A percentile compares a stretch with the other conserved stretches of the same genome.
These are phyloP conservation scores for Phanerochaete sordida DNA, from an alignment of 768 basidiomycete genomes.

Conservation along the genomic window DNA sequence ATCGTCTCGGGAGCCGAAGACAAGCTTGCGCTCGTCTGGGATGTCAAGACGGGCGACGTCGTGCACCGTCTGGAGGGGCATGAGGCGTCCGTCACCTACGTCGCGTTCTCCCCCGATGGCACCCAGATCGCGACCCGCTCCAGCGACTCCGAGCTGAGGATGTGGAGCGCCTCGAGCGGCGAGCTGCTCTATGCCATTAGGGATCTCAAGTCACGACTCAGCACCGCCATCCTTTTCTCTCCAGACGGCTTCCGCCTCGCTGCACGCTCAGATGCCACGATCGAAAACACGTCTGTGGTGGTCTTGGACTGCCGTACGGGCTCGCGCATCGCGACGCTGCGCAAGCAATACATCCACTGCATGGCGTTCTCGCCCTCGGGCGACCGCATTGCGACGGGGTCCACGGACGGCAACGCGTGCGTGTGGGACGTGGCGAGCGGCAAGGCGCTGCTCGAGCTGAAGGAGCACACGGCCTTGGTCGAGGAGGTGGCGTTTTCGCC, in stretches of 20 bases:
- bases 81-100: constrained; percentile 8
- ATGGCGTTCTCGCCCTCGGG: constrained; percentile 19
- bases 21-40: constrained; percentile 16
- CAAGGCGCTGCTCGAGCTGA: constrained; percentile 1
- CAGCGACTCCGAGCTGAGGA: constrained; percentile 16
- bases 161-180: constrained; percentile 21
- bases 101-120: constrained; percentile 20
- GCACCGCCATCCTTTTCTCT: constrained; percentile 15
- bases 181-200: not conserved
- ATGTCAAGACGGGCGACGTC: constrained; percentile 14
- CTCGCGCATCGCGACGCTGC: not conserved
- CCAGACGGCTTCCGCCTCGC: constrained; percentile 17
- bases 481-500: constrained; percentile 40
- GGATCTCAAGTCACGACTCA: constrained; percentile 1
- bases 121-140: constrained; percentile 19
- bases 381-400: constrained; percentile 17
- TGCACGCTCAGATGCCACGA: constrained; percentile 5
- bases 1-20: constrained; percentile 22
- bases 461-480: constrained; percentile 16
- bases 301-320: constrained; percentile 14
- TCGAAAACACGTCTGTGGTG: too few species aligned
- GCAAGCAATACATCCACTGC: constrained; percentile 16
- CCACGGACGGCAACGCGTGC: constrained; percentile 16
- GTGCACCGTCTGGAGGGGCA: not conserved
- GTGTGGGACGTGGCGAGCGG: constrained; percentile 24